Evolutionary conservation across 805 yeast species (phyloP).

Genomic region (Metschnikowia lochheadii): DNA sequence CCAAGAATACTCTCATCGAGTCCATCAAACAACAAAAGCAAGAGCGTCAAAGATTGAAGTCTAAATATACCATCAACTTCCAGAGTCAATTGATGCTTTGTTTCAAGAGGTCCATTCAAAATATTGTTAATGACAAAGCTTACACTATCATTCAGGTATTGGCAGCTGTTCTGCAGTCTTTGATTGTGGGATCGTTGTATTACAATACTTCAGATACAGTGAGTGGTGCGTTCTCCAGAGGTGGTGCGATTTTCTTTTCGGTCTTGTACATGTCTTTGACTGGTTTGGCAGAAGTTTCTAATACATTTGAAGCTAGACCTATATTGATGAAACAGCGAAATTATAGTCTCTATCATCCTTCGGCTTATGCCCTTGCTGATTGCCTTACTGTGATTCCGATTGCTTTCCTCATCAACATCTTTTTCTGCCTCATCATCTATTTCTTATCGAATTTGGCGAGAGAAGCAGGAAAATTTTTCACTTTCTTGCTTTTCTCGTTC

Average conservation of each 20-base stretch:
- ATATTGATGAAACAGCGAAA: constrained; percentile 29
- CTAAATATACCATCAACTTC: constrained; percentile 44
- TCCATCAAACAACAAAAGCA: constrained; percentile 37
- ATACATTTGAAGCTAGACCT: constrained; percentile 22
- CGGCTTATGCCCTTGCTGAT: constrained; percentile 25
- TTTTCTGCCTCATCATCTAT: constrained; percentile 48
- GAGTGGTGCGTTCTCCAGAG: constrained; percentile 57
- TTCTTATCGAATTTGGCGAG: constrained; percentile 52
- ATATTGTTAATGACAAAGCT: constrained; percentile 53
- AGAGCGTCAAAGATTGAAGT: constrained; percentile 31
- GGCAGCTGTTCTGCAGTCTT: constrained; percentile 53
- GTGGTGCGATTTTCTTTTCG: constrained; percentile 59
- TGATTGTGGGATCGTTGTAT: constrained; percentile 61
- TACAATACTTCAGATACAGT: constrained; percentile 50
- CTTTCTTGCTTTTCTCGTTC: constrained; percentile 43
- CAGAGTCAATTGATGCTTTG: constrained; percentile 47
- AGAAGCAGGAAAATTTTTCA: constrained; percentile 55
- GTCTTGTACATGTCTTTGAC: constrained; percentile 49
- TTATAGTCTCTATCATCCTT: constrained; percentile 28
- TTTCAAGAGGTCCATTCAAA: constrained; percentile 49
- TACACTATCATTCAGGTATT: constrained; percentile 42
- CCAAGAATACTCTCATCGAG: constrained; percentile 26
- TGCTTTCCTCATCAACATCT: constrained; percentile 41
- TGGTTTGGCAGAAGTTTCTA: constrained; percentile 44
- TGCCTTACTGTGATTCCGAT: constrained; percentile 22